Evolutionary conservation across 148 eudicot species (phyloP).

Genomic region (Heliosperma pusillum): DNA sequence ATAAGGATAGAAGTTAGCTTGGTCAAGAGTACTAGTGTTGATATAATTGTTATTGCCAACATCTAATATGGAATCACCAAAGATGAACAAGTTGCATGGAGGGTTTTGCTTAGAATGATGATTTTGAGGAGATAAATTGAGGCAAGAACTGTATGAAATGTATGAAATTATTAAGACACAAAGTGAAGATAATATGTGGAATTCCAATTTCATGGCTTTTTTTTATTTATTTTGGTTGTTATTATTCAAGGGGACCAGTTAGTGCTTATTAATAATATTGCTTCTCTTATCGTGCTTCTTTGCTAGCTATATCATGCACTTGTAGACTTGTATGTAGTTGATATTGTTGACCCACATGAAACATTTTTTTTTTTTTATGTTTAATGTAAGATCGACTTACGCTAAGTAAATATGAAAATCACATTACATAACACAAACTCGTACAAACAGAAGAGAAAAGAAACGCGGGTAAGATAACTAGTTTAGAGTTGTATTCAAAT

Average conservation of each 20-base stretch:
- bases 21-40: slow-evolving; percentile 43
- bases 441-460: no score
- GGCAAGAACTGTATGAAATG: slow-evolving; percentile 18
- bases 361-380: no score
- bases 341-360: background rate
- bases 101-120: background rate
- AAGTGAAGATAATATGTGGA: slow-evolving; percentile 1
- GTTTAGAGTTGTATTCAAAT: no score
- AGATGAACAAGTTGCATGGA: slow-evolving; percentile 38
- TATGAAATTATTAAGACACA: slow-evolving; percentile 19
- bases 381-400: no score
- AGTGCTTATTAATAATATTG: background rate
- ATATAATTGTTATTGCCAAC: slow-evolving; percentile 68
- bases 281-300: background rate
- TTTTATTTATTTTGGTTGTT: background rate
- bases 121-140: slow-evolving; percentile 7
- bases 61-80: slow-evolving; percentile 66
- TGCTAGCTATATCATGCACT: background rate
- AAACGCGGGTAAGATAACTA: no score
- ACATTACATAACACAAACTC: no score
- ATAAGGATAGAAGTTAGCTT: slow-evolving; percentile 62
- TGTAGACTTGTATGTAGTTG: background rate
- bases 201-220: slow-evolving; percentile 20
- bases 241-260: slow-evolving; percentile 18
- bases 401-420: no score